Evolutionary conservation across 2,329 filamentous ascomycete species (phyloP), one percentile per base, ranked within the genome.

Genomic region (Penicillium sp.): DNA sequence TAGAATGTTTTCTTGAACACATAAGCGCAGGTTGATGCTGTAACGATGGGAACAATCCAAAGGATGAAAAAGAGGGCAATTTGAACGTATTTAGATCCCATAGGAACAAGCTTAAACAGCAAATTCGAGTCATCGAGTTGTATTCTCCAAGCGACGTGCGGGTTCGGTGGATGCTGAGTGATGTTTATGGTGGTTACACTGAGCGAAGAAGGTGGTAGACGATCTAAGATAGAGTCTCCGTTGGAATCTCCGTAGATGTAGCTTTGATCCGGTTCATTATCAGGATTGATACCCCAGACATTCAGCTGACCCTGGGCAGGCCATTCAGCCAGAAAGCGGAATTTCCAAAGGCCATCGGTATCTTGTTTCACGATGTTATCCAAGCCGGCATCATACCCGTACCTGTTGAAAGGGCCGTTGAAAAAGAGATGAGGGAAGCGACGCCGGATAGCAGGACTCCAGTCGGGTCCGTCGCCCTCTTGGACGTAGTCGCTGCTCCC

Each of bases 231-330:
- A 3, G 76, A 77, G 65, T 88, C 84, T 26, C 75, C 75, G 63
- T 88, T 82, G 14, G 85, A 78, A 66, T 88, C 85, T 22, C 86
- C 86, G 58, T 80, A 82, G 2, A 85, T 79, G 53, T 77, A 79
- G 8, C 80, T 80, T 57, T 84, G 77, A 67, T 88, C 85, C 0
- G 85, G 84, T 61, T 82, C 73, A 19, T 84, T 84, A 68, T 87
- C 80, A 0, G 81, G 79, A 62, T 87, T 85, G 67, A 87, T 84
- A 49, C 85, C 86, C 85, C 86, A 88, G 5, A 86, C 77, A 61
- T 87, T 88, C 56, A 87, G 72, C 63, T 87, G 84, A 53, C 84
- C 80, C 45, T 80, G 73, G 3, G 81, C 80, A 6, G 85, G 85
- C 80, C 84, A 88, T 65, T 88, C 85, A 4, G 79, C 76, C 78